Evolutionary conservation across 2,329 filamentous ascomycete genomes (phyloP), one percentile per base, ranked within the genome.

Genomic region (Diaporthe sp.): DNA sequence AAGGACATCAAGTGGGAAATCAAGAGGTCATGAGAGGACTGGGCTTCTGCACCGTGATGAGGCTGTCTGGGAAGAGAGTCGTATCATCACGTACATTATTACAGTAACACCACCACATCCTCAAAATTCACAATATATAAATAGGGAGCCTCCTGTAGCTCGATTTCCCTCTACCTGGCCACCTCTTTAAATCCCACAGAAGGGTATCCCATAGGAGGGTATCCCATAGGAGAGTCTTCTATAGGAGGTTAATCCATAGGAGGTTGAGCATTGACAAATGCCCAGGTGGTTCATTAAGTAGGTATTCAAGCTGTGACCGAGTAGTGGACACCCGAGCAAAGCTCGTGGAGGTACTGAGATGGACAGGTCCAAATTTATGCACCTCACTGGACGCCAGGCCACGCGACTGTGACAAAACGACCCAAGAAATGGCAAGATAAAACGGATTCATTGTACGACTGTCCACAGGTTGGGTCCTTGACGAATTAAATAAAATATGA

Each of bases 1-100:
- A 96, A 95, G 82, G 94, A 97, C 39, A 83, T 98, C 72, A 94
- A 91, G 76, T 99, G 95, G 95, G 92, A 95, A 78, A 93, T 99
- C 78, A 89, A 90, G 77, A 89, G 95, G 77, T 90, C 92, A 47
- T 97, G 81, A 88, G 70, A 30, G 39, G 15, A 39, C 2, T 12
- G 39, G 44, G 19, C 44, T 10, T 17, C 19, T 47, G 5, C 19
- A 9, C 5, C 19, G 44, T 10, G 44, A 19, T 47, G 19, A 44
- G 42, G 0, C 1, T 22, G 7, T 44, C 42, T 44, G 3, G 42
- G 39, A 5, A 42, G 4, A 1, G 27, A 55, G 51, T 30, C 51
- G 25, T 17, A 55, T 30, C 27, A 27, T 32, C 13, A 42, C 15
- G 19, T 42, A 42, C 39, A 42, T 15, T 42, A 42, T 42, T 19